Evolutionary conservation across 148 eudicot genomes (phyloP).

Genomic region (Chenopodium berlandieri): DNA sequence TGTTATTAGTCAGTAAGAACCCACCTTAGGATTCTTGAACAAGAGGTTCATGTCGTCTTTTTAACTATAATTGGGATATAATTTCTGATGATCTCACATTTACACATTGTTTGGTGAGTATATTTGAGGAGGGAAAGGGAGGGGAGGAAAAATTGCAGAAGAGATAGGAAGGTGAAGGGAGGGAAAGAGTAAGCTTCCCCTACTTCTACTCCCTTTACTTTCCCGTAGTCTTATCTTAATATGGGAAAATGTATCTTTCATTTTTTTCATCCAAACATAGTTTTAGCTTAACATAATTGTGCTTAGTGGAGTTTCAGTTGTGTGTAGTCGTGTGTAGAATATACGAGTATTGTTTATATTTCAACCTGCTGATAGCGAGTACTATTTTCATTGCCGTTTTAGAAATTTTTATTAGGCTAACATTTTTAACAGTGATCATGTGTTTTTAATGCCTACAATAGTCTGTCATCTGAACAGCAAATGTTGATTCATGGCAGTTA

Average conservation of each 20-base stretch:
- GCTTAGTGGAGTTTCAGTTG: not conserved
- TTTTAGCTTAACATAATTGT: not conserved
- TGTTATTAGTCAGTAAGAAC: not conserved
- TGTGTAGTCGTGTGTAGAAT: no score
- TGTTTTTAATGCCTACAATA: not conserved
- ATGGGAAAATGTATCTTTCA: no score
- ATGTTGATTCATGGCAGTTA: not conserved
- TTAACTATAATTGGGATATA: not conserved
- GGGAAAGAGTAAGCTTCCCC: no score
- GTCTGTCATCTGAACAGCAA: not conserved
- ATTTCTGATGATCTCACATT: not conserved
- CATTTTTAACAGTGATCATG: not conserved
- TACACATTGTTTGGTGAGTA: no score
- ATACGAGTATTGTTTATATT: no score
- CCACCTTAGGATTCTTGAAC: not conserved
- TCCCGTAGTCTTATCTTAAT: no score
- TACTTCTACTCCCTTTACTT: no score
- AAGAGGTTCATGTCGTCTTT: not conserved
- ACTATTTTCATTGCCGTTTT: not conserved
- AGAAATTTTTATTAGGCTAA: no score
- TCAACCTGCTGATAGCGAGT: not conserved
- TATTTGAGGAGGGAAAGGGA: no score
- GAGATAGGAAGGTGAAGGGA: no score
- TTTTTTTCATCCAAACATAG: no score
- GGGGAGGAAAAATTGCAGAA: no score